Evolutionary conservation across 192 early-diverging fungal species (phyloP).

Genomic region (Coemansia guatemalensis): DNA sequence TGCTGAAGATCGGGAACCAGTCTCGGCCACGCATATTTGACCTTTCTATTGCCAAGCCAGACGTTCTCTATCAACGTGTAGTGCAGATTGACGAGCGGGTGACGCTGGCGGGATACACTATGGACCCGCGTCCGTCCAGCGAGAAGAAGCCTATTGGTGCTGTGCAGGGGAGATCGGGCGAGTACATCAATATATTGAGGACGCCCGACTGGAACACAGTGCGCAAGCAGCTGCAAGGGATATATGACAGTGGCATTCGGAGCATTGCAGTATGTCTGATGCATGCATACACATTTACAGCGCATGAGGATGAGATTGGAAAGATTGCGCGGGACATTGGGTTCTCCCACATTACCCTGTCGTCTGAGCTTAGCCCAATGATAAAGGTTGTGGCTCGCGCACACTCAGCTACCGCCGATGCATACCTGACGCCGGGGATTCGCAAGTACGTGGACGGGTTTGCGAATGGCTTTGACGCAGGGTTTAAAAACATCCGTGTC

Average conservation of each 20-base stretch:
- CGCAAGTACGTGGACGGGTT: slow-evolving; percentile 84
- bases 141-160: slow-evolving; percentile 11
- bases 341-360: slow-evolving; percentile 85
- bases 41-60: slow-evolving; percentile 79
- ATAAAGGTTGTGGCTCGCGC: slow-evolving; percentile 94
- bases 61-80: slow-evolving; percentile 77
- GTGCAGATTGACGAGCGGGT: slow-evolving; percentile 90
- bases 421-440: slow-evolving; percentile 93
- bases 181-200: slow-evolving; percentile 74
- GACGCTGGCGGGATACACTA: slow-evolving; percentile 75
- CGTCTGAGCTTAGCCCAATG: slow-evolving; percentile 83
- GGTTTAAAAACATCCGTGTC: slow-evolving; percentile 58
- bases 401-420: slow-evolving; percentile 85
- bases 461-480: slow-evolving; percentile 78
- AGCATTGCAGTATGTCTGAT: slow-evolving; percentile 92
- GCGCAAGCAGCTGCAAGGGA: slow-evolving; percentile 57
- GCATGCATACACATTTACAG: slow-evolving; percentile 91
- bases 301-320: slow-evolving; percentile 76
- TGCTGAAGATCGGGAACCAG: slow-evolving; percentile 86
- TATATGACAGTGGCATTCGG: slow-evolving; percentile 71
- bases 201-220: slow-evolving; percentile 60
- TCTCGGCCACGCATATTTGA: slow-evolving; percentile 94
- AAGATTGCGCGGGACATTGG: slow-evolving; percentile 68
- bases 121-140: slow-evolving; percentile 20
- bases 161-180: slow-evolving; percentile 80